A percentile compares a stretch with the other conserved stretches of the same genome.
These are phyloP conservation scores for Cicer pinnatifidum DNA, from an alignment of 306 rosid genomes.

Conservation along the genomic window DNA sequence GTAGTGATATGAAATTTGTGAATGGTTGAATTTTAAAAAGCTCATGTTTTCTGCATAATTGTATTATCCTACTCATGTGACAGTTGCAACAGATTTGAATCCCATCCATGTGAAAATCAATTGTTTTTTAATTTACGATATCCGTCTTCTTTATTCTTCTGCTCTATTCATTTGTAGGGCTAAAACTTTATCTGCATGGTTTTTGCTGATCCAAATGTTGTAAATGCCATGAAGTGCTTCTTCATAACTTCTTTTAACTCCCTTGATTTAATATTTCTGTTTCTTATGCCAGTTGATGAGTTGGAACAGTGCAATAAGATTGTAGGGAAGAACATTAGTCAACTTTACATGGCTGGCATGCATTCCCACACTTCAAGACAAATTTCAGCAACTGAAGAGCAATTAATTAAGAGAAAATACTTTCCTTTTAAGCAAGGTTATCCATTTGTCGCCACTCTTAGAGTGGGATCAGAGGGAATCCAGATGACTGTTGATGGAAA, in stretches of 20 bases:
- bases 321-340: constrained; percentile 71
- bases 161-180: constrained; percentile 3
- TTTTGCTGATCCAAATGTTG: constrained; percentile 37
- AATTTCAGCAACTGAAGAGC: constrained; percentile 56
- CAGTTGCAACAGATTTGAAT: constrained; percentile 35
- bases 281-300: constrained; percentile 83
- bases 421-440: constrained; percentile 94
- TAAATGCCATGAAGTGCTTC: constrained; percentile 11
- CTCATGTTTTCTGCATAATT: constrained; percentile 19
- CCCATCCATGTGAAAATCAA: constrained; percentile 6
- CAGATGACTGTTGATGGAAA: constrained; percentile 99
- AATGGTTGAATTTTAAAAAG: neutral
- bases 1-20: constrained; percentile 14
- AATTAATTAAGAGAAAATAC: constrained; percentile 60
- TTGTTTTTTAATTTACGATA: constrained; percentile 17
- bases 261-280: constrained; percentile 39
- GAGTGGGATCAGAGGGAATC: constrained; percentile 97
- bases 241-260: constrained; percentile 8
- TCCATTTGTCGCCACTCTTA: constrained; percentile 93
- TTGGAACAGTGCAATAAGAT: constrained; percentile 95
- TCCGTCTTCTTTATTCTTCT: neutral
- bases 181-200: constrained; percentile 27
- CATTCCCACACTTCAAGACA: constrained; percentile 60
- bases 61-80: constrained; percentile 8
- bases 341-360: constrained; percentile 38